Conservation (phyloP, 2,329 filamentous ascomycete species). For the Neocatenulostroma microsporum region DNA sequence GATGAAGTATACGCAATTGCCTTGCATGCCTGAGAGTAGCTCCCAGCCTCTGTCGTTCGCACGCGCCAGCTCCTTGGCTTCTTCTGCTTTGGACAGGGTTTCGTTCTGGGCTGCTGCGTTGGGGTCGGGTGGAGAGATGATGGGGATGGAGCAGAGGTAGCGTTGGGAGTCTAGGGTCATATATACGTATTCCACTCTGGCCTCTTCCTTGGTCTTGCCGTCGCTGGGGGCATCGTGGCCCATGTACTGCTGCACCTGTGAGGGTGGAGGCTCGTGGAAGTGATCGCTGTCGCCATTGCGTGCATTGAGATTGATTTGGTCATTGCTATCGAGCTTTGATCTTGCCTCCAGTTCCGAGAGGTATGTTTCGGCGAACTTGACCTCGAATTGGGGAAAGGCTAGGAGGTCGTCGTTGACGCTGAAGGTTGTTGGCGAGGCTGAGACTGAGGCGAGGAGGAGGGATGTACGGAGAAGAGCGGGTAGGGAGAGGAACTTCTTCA, state of each 20-base stretch:
- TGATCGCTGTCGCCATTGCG: slow-evolving; percentile 1
- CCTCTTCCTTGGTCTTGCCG: slow-evolving; percentile 9
- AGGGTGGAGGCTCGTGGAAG: slow-evolving; percentile 6
- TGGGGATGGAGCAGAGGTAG: slow-evolving; percentile 79
- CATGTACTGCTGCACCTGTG: slow-evolving; percentile 6
- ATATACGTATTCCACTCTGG: slow-evolving; percentile 54
- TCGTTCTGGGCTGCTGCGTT: slow-evolving; percentile 21
- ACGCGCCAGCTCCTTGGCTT: slow-evolving; percentile 69
- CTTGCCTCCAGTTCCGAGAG: slow-evolving; percentile 64
- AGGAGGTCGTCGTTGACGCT: slow-evolving; percentile 84
- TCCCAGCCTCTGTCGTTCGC: slow-evolving; percentile 74
- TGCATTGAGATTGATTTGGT: slow-evolving; percentile 6
- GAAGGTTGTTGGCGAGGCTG: slow-evolving; percentile 53
- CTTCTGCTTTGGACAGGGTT: slow-evolving; percentile 48
- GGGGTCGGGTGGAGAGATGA: slow-evolving; percentile 42
- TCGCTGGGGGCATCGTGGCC: slow-evolving; percentile 8
- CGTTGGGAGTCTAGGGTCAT: slow-evolving; percentile 62
- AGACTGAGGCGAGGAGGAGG: slow-evolving; percentile 35
- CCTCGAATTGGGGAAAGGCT: slow-evolving; percentile 78
- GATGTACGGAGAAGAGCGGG: slow-evolving; percentile 41
- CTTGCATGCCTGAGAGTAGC: slow-evolving; percentile 67
- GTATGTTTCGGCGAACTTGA: slow-evolving; percentile 61
- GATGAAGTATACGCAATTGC: slow-evolving; percentile 72
- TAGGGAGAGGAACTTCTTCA: slow-evolving; percentile 43
- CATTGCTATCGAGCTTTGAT: slow-evolving; percentile 43